phyloP scores from a whole-genome alignment of 1,139 yeast species.

The Taphrina deformans region DNA sequence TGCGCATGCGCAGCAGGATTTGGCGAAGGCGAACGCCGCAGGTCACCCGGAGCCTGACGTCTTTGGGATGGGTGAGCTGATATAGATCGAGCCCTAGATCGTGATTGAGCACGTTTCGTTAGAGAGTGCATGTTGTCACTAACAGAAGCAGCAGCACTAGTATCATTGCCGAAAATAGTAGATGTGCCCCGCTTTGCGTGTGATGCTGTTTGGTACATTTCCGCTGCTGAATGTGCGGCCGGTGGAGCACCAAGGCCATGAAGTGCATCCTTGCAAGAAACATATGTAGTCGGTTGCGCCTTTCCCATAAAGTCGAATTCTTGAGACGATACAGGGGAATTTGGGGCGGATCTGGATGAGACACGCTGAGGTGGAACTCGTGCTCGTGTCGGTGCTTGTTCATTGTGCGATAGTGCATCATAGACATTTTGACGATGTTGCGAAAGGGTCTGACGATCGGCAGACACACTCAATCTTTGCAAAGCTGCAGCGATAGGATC shows the following conservation, averaged over 20 bases:
- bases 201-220: conserved; percentile 44
- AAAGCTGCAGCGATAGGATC: conserved; percentile 60
- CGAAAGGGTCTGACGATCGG: neutral
- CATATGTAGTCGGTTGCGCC: neutral
- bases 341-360: conserved; percentile 24
- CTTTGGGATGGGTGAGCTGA: neutral
- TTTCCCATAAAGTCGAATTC: conserved; percentile 2
- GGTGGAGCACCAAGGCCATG: conserved; percentile 36
- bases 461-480: conserved; percentile 57
- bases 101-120: neutral
- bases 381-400: conserved; percentile 25
- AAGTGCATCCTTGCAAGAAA: neutral
- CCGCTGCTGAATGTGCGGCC: conserved; percentile 45
- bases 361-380: conserved; percentile 1
- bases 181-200: conserved; percentile 38
- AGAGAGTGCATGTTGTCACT: neutral
- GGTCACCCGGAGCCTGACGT: conserved; percentile 19
- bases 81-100: neutral
- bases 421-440: neutral
- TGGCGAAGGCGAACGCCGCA: conserved; percentile 32
- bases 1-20: neutral
- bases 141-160: conserved; percentile 38
- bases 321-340: conserved; percentile 9
- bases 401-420: neutral
- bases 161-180: conserved; percentile 42